Conservation (phyloP, 2,329 filamentous ascomycete genomes). For the Aspergillus sp. region DNA sequence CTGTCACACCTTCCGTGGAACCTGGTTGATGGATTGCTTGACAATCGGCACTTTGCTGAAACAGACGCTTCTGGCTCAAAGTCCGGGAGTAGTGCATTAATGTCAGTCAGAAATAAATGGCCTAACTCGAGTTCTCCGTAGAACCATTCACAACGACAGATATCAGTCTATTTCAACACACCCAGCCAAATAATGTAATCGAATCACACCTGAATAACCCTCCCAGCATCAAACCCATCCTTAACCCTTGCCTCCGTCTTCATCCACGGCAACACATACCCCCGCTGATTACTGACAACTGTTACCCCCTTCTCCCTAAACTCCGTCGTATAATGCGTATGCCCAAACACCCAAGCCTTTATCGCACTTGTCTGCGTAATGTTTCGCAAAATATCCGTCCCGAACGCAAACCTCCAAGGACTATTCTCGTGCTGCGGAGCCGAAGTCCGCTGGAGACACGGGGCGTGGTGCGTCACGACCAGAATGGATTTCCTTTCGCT, state of each 20-base stretch:
- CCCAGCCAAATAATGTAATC: too few relatives aligned
- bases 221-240: constrained; percentile 17
- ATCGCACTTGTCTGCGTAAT: constrained; percentile 22
- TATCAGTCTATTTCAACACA: too few relatives aligned
- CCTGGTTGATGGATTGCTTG: too few relatives aligned
- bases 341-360: constrained; percentile 47
- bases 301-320: constrained; percentile 35
- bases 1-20: too few relatives aligned
- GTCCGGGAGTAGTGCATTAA: too few relatives aligned
- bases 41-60: too few relatives aligned
- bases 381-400: constrained; percentile 48
- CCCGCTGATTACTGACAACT: constrained; percentile 48
- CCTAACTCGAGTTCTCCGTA: too few relatives aligned
- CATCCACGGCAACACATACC: constrained; percentile 35
- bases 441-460: constrained; percentile 50
- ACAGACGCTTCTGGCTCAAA: too few relatives aligned
- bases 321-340: constrained; percentile 47
- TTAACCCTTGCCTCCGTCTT: background rate
- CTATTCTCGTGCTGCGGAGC: constrained; percentile 50
- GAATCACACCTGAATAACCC: constrained; percentile 12
- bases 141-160: too few relatives aligned
- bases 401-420: constrained; percentile 53
- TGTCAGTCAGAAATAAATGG: too few relatives aligned
- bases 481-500: constrained; percentile 34
- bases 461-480: constrained; percentile 60